A percentile compares a stretch with the other conserved stretches of the same genome.
Evolutionary conservation across 495 filamentous ascomycete genomes (phyloP).

Genomic region (Aspergillus panamensis): DNA sequence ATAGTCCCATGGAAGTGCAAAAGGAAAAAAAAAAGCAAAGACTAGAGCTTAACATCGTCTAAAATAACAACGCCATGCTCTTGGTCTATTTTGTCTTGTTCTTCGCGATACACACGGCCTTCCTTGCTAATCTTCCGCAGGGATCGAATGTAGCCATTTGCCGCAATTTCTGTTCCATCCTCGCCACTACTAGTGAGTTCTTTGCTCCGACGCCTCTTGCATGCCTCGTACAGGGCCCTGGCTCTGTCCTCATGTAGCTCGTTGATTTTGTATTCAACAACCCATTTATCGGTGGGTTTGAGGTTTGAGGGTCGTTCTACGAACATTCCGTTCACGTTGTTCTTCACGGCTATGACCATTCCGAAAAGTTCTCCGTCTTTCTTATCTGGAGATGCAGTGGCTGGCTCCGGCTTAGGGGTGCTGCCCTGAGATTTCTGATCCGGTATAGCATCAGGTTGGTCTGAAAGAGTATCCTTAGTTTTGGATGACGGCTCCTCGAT

Average conservation of each 20-base stretch:
- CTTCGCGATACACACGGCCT: conserved; percentile 47
- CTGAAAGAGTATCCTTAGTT: not conserved
- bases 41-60: conserved; percentile 13
- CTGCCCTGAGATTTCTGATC: not conserved
- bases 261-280: conserved; percentile 68
- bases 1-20: not conserved
- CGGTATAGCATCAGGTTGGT: not conserved
- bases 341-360: conserved; percentile 65
- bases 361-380: conserved; percentile 47
- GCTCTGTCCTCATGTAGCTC: conserved; percentile 47
- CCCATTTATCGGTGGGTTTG: conserved; percentile 56
- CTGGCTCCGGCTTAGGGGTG: not conserved
- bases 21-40: not conserved
- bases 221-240: conserved; percentile 45
- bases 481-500: not conserved
- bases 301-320: conserved; percentile 59
- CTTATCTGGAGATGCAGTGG: not conserved
- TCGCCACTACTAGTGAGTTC: conserved; percentile 36
- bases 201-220: conserved; percentile 50
- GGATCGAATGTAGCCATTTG: conserved; percentile 36
- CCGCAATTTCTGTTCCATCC: conserved; percentile 31
- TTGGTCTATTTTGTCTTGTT: conserved; percentile 48
- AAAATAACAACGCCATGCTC: conserved; percentile 31
- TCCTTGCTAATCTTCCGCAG: conserved; percentile 41
- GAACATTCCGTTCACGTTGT: conserved; percentile 64